Evolutionary conservation across 208 protist genomes (phyloP), one percentile per base, ranked within the genome.

Genomic region (Naegleria lovaniensis): DNA sequence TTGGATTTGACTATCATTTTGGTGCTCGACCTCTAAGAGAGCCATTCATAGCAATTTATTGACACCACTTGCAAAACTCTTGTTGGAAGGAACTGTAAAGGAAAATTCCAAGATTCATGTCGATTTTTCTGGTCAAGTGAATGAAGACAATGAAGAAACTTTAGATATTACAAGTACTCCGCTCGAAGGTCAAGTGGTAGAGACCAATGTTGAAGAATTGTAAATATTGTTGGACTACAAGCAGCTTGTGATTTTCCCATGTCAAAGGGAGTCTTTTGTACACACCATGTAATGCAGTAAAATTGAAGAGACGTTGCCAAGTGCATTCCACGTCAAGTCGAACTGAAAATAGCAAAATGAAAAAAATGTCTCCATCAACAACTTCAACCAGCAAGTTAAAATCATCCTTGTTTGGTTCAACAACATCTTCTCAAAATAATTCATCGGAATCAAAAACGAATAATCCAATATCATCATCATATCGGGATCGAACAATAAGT

Each of bases 11-110:
- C 91, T 93, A 96, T 11, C 93, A 96, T 36, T 99, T 99, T 93
- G 98, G 98, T 91, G 98, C 97, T 19, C 93, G 98, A 13, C 98
- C 98, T 1, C 93, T 99, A 91, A 97, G 92, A 95, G 97, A n/a
- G 93, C 96, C 15, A 90, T 99, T 91, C 95, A 98, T 93, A 94
- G 93, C n/a, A 93, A 98, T 89, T 91, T 99, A 75, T 94, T 98
- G n/a, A 98, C 96, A 88, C 95, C 95, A 40, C 93, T 98, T 16
- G 95, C 96, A n/a, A 93, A 96, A 55, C 95, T 97, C 94, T 92
- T 98, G 43, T 93, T 98, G 11, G 92, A 96, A 38, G 96, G 96
- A 51, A 92, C 95, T 41, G 92, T 97, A 33, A 94, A 93, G 6
- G 95, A 97, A 58, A 95, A 95, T 90, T 95, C 96, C n/a, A 9